Evolutionary conservation across 805 yeast genomes (phyloP), one percentile per base, ranked within the genome.

Genomic region (Yarrowia divulgata): DNA sequence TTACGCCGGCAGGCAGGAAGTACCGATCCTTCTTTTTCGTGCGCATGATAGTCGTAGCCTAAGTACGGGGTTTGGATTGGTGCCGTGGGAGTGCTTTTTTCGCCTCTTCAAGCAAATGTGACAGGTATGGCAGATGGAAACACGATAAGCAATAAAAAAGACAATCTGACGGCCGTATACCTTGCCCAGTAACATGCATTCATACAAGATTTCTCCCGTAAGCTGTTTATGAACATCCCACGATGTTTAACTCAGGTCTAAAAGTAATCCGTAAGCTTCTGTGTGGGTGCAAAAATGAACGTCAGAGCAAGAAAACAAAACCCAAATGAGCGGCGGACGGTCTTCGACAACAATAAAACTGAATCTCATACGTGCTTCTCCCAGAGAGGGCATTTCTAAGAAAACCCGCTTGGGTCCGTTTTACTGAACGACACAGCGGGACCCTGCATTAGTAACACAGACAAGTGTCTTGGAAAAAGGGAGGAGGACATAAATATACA

Each of bases 361-460:
- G 52, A 48, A 48, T 48, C 52, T 48, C 18, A 14, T 48, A 29
- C 34, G 52, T 7, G 34, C 32, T 19, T 23, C 32, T 19, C 7
- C 50, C 50, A 13, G 9, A 19, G n/a, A 1, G 45, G 9, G 8
- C 10, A 10, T 43, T 18, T 43, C 13, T 7, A 18, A 7, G 8
- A 1, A 43, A 43, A 43, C 29, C 29, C 29, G 29, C 29, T 23
- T 23, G 29, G 29, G 29, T 23, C 19, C 6, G 16, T 12, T 19
- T 23, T 23, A 13, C 50, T 46, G 29, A 5, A 10, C 34, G 8
- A 13, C 50, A 19, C n/a, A 12, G 3, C 34, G 12, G 52, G 52
- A 29, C 52, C 52, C 52, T 48, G 52, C 52, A 48, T 48, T 48
- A 46, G 52, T 48, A 23, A 23, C 10, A 29, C 52, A 13, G 23